Evolutionary conservation across 192 early-diverging fungal genomes (phyloP).

Genomic region (Coemansia sp.): DNA sequence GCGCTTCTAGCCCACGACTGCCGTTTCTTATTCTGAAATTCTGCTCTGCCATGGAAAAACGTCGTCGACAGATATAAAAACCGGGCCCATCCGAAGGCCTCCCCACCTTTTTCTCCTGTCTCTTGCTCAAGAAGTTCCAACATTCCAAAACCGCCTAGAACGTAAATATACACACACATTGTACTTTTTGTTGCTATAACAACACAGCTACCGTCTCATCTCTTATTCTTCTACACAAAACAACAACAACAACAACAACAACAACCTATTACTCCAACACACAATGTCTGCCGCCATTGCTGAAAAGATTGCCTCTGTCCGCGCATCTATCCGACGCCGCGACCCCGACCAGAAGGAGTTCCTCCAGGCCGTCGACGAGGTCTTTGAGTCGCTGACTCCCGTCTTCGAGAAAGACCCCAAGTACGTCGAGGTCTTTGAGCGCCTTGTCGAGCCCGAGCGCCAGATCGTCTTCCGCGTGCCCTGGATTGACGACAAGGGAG

Average conservation of each 20-base stretch:
- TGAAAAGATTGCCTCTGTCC: conserved; percentile 41
- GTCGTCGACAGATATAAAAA: conserved; percentile 1
- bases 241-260: background rate
- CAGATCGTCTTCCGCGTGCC: conserved; percentile 57
- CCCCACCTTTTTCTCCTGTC: background rate
- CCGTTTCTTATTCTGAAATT: background rate
- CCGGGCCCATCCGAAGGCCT: background rate
- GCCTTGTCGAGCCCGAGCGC: conserved; percentile 58
- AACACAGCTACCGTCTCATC: background rate
- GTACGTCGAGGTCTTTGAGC: conserved; percentile 54
- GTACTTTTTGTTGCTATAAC: background rate
- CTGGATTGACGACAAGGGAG: conserved; percentile 57
- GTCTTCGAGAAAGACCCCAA: conserved; percentile 53
- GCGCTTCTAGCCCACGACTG: background rate
- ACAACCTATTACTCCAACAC: background rate
- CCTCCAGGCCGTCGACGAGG: conserved; percentile 56
- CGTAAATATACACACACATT: background rate
- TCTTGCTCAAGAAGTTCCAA: background rate
- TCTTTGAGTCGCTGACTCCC: conserved; percentile 53
- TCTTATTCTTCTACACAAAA: background rate
- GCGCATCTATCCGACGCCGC: conserved; percentile 38
- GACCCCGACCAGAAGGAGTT: conserved; percentile 56
- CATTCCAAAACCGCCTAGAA: background rate
- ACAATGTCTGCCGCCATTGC: conserved; percentile 32
- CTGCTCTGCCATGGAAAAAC: background rate